phyloP scores from a whole-genome alignment of 1,284 basidiomycete genomes.

The Ustilago hordei region DNA sequence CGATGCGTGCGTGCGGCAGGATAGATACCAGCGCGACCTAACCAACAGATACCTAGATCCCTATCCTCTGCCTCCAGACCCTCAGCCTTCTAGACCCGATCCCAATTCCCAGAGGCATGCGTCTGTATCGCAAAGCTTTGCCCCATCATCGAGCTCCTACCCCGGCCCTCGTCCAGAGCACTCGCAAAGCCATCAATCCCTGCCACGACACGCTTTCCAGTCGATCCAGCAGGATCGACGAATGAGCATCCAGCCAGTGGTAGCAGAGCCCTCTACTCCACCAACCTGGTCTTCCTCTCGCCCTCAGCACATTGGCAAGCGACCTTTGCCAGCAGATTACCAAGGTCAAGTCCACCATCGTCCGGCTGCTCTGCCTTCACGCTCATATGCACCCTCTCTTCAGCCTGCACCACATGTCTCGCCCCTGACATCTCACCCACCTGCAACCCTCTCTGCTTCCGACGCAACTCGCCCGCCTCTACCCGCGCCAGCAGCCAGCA shows the following conservation, averaged over 20 bases:
- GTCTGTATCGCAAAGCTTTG: neutral
- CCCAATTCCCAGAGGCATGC: neutral
- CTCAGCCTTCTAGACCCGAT: neutral
- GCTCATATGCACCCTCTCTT: neutral
- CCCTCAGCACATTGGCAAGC: constrained; percentile 8
- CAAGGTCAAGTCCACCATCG: neutral
- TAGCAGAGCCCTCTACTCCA: neutral
- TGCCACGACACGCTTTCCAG: constrained; percentile 7
- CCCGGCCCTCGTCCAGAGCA: constrained; percentile 4
- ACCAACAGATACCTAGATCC: neutral
- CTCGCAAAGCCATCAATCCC: neutral
- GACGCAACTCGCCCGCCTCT: neutral
- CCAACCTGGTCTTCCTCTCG: neutral
- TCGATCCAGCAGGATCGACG: constrained; percentile 1
- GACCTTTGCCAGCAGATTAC: constrained; percentile 13
- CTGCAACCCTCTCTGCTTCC: neutral
- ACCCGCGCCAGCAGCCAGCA: neutral
- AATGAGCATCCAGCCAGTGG: neutral
- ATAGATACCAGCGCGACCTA: constrained; percentile 4
- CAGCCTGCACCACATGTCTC: neutral
- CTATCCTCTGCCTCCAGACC: neutral
- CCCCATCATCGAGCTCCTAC: neutral
- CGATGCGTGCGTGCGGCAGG: neutral
- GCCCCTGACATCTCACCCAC: neutral
- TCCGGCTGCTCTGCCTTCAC: neutral